Evolutionary conservation across 345 rosid genomes (phyloP).

Genomic region (Lepidium aucheri): DNA sequence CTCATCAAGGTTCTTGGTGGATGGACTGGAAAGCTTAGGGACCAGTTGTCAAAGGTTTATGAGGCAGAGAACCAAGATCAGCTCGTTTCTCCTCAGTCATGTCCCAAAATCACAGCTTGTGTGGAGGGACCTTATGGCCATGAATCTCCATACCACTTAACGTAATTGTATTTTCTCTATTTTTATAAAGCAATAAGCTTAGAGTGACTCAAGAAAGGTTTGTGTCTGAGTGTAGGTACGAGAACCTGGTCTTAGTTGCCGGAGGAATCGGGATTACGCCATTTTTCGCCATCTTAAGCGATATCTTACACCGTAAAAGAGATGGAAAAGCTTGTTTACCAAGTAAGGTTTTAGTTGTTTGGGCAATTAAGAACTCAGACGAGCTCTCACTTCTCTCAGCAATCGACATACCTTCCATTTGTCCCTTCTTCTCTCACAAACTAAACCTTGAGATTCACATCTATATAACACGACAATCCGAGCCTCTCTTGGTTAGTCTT

Average conservation of each 20-base stretch:
- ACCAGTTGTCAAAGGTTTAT: conserved; percentile 27
- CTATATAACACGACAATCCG: conserved; percentile 67
- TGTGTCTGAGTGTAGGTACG: conserved; percentile 43
- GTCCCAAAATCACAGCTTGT: conserved; percentile 49
- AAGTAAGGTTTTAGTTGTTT: conserved; percentile 49
- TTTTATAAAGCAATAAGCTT: neutral
- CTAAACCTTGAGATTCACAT: conserved; percentile 48
- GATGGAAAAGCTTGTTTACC: conserved; percentile 70
- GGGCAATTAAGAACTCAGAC: conserved; percentile 74
- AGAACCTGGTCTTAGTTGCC: conserved; percentile 75
- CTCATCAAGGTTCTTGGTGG: conserved; percentile 78
- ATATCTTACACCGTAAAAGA: conserved; percentile 55
- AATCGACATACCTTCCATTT: conserved; percentile 49
- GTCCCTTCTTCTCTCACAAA: conserved; percentile 45
- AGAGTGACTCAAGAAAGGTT: neutral
- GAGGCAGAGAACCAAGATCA: conserved; percentile 28
- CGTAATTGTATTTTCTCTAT: conserved; percentile 28
- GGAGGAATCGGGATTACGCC: conserved; percentile 97
- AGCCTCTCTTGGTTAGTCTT: conserved; percentile 55
- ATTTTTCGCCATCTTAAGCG: conserved; percentile 73
- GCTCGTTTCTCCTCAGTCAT: conserved; percentile 4
- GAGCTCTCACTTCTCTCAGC: conserved; percentile 72
- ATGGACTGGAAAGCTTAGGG: conserved; percentile 69
- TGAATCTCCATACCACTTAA: conserved; percentile 70
- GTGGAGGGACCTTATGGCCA: conserved; percentile 95